These are phyloP conservation scores for Protoeuglena noctilucae DNA, from an alignment of 139 green algal genomes.

Conservation along the genomic window DNA sequence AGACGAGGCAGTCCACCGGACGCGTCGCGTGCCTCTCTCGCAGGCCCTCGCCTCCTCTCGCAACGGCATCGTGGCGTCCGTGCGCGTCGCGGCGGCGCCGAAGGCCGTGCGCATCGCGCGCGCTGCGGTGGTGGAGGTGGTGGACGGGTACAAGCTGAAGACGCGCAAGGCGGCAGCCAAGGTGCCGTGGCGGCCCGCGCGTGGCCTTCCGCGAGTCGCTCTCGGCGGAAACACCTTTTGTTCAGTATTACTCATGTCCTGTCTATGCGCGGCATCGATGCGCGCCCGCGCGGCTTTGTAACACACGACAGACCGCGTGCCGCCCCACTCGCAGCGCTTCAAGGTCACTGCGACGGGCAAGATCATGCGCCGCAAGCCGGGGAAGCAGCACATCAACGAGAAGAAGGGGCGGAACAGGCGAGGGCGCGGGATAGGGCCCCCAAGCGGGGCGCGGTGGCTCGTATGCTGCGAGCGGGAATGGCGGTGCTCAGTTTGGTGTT, in stretches of 20 bases:
- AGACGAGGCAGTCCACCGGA: no score
- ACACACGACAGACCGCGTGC: not conserved
- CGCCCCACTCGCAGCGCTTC: slow-evolving; percentile 57
- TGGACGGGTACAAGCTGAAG: slow-evolving; percentile 39
- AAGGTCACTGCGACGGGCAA: slow-evolving; percentile 66
- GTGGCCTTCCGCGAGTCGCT: not conserved
- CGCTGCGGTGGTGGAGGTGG: not conserved
- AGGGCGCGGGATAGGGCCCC: slow-evolving; percentile 19
- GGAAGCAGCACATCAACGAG: slow-evolving; percentile 84
- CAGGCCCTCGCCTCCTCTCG: not conserved
- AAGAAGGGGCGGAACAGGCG: slow-evolving; percentile 36
- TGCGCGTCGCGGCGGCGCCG: not conserved
- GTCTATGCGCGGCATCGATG: not conserved
- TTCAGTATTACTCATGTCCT: not conserved
- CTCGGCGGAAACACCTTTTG: not conserved
- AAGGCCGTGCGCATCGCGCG: not conserved
- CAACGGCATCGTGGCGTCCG: not conserved
- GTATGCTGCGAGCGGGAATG: no score
- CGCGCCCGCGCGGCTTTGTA: not conserved
- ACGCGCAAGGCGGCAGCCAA: slow-evolving; percentile 35
- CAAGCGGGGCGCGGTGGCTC: no score
- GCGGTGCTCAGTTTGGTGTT: slow-evolving; percentile 9
- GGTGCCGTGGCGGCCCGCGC: not conserved
- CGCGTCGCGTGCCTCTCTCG: no score
- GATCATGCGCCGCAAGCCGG: slow-evolving; percentile 47